Evolutionary conservation across 257 asterid genomes (phyloP).

Genomic region (Coffea eugenioides): DNA sequence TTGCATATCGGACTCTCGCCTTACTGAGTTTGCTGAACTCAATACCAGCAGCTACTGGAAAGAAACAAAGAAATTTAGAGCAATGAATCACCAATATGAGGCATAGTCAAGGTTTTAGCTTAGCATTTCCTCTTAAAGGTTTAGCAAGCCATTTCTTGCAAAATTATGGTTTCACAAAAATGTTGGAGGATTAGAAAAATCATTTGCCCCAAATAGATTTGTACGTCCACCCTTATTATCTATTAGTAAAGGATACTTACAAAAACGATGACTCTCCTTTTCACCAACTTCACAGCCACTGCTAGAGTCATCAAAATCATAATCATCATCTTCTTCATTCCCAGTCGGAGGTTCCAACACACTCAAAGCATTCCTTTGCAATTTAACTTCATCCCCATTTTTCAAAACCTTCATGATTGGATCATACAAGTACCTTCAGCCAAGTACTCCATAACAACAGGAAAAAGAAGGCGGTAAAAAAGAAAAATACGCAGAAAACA

Average conservation of each 20-base stretch:
- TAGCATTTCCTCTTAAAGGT: neutral
- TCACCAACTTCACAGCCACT: constrained; percentile 75
- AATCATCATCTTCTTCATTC: constrained; percentile 69
- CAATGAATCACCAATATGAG: neutral
- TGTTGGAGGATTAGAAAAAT: neutral
- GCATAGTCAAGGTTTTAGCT: neutral
- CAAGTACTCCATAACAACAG: neutral
- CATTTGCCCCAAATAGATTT: neutral
- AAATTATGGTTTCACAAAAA: neutral
- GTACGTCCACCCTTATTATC: neutral
- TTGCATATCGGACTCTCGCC: constrained; percentile 58
- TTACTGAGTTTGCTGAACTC: constrained; percentile 68
- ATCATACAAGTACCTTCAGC: neutral
- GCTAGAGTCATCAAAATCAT: constrained; percentile 71
- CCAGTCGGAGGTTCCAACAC: constrained; percentile 93
- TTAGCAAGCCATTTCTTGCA: constrained; percentile 1
- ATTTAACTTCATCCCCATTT: constrained; percentile 94
- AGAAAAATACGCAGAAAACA: neutral
- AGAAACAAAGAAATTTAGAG: constrained; percentile 1
- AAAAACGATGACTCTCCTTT: constrained; percentile 52
- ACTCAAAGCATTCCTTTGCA: constrained; percentile 91
- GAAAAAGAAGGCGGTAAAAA: neutral
- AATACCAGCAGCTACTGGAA: constrained; percentile 58
- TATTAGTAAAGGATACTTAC: constrained; percentile 40
- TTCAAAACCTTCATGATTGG: constrained; percentile 61